phyloP scores from a whole-genome alignment of 139 green algal genomes.

The Chlorella sorokiniana region DNA sequence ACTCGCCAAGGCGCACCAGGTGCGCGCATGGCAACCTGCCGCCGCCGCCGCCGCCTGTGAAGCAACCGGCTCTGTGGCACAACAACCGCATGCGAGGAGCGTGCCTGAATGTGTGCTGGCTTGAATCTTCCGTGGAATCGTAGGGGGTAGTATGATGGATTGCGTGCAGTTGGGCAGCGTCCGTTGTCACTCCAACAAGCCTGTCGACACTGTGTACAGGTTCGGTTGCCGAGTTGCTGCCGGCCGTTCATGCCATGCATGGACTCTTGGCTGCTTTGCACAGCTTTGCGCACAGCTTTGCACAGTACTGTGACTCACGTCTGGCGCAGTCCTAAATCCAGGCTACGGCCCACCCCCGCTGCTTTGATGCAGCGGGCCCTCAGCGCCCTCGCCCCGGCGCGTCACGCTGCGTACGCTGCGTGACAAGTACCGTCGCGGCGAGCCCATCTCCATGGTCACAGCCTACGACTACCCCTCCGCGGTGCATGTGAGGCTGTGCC shows the following conservation, averaged over 20 bases:
- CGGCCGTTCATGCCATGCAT: background rate
- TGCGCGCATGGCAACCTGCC: too few relatives aligned
- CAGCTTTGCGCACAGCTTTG: background rate
- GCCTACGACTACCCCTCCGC: slow-evolving; percentile 99
- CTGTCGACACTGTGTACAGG: slow-evolving; percentile 32
- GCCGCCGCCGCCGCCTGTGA: background rate
- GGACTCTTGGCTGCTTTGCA: background rate
- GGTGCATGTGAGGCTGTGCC: slow-evolving; percentile 79
- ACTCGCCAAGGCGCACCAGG: too few relatives aligned
- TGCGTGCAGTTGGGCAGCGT: background rate
- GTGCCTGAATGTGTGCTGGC: too few relatives aligned
- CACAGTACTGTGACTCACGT: background rate
- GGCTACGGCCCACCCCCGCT: too few relatives aligned
- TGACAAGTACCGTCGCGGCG: slow-evolving; percentile 76
- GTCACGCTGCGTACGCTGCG: slow-evolving; percentile 87
- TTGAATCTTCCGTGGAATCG: background rate
- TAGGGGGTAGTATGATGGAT: background rate
- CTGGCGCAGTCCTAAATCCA: too few relatives aligned
- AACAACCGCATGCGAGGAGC: too few relatives aligned
- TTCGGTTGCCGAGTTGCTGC: background rate
- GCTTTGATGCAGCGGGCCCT: slow-evolving; percentile 27
- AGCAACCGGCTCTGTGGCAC: too few relatives aligned
- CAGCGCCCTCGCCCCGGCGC: slow-evolving; percentile 41
- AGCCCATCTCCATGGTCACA: slow-evolving; percentile 94
- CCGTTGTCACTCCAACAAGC: slow-evolving; percentile 28